A percentile compares a stretch with the other conserved stretches of the same genome.
These are phyloP conservation scores for Colletotrichum tofieldiae DNA, from an alignment of 2,329 filamentous ascomycete species.

Conservation along the genomic window DNA sequence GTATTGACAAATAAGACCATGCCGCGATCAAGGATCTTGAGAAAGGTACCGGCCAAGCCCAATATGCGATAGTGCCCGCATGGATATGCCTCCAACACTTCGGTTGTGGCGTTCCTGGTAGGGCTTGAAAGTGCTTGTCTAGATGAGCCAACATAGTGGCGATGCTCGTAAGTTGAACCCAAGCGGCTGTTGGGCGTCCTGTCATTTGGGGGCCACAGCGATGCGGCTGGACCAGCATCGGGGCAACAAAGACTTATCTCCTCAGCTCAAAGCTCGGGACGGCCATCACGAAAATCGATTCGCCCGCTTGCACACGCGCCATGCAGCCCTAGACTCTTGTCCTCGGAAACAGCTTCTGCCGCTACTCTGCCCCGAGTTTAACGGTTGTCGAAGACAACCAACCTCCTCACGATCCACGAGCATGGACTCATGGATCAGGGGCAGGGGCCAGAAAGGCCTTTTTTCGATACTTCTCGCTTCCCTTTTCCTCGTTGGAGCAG, in stretches of 20 bases:
- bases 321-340: not conserved
- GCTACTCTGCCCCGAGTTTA: not conserved
- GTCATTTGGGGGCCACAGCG: not conserved
- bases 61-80: constrained; percentile 8
- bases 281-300: not conserved
- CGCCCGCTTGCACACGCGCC: not conserved
- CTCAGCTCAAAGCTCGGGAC: not conserved
- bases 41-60: constrained; percentile 6
- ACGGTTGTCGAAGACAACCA: constrained; percentile 1
- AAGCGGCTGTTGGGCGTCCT: not conserved
- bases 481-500: constrained; percentile 19
- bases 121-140: constrained; percentile 12
- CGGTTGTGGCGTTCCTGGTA: constrained; percentile 29
- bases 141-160: not conserved
- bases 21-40: constrained; percentile 12
- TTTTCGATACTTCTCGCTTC: constrained; percentile 12
- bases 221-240: not conserved
- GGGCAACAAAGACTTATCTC: not conserved
- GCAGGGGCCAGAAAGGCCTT: constrained; percentile 17
- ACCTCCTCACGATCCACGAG: constrained; percentile 4
- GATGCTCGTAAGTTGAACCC: not conserved
- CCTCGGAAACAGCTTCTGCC: not conserved
- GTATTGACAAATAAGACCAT: constrained; percentile 22
- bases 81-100: constrained; percentile 5
- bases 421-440: not conserved